Base-by-base conservation (phyloP, 805 yeast genomes). In the Wickerhamiella alocasiicola region DNA sequence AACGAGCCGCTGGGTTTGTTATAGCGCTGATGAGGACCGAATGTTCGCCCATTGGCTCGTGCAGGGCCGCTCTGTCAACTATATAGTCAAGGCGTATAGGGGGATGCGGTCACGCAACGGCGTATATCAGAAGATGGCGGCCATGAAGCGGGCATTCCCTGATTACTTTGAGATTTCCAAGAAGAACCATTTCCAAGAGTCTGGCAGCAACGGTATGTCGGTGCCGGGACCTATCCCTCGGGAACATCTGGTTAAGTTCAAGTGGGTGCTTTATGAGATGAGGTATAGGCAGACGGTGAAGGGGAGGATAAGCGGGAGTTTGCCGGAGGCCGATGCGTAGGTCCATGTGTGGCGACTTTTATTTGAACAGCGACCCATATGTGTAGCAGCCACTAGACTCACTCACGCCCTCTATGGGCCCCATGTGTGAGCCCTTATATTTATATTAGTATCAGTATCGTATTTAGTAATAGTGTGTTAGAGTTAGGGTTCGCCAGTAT, bases 1-100 rank as follows among this genome's bases (percentile, higher is more conserved):
- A 26, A 28, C 39, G 7, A 24, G 30, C 19, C 29, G 39, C 9
- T 36, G 39, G 39, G 39, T 36, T 5, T 28, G 30, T 16, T 36
- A 36, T 20, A 15, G 24, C 2, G 26, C 12, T 6, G 25, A 20
- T 9, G 39, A 36, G 11, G 32, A 36, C 11, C 16, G 12, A 6
- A 36, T 36, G 39, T 28, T 36, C n/a, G 18, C 12, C 25, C 39
- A 36, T 16, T 36, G 39, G 39, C 23, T 36, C 13, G 25, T 36
- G 2, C 39, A 36, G 26, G 39, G 39, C 23, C 31, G 39, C 2
- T 36, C 39, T 6, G 32, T 36, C 18, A 28, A 27, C 26, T 36
- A 36, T 20, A 31, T 36, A 5, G 30, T 17, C 26, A 25, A 25
- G 15, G 39, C 39, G 3, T 36, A 24, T 18, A 17, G 25, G 18